Conservation (phyloP, 768 basidiomycete species). For the Suillus occidentalis region DNA sequence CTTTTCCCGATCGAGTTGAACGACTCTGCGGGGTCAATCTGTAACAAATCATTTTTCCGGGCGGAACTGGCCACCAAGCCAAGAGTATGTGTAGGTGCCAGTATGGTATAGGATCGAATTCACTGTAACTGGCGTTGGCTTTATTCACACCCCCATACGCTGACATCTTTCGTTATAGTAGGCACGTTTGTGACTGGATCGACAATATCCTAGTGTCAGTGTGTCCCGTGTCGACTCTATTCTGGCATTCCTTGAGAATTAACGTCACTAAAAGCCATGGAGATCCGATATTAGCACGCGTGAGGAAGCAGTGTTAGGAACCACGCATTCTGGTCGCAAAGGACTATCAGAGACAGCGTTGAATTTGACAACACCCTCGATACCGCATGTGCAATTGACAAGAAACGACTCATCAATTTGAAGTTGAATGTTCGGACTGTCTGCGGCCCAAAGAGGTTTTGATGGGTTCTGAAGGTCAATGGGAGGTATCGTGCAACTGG, state of each 20-base stretch:
- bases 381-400: not conserved
- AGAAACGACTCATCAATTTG: not conserved
- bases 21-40: not conserved
- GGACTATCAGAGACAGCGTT: not conserved
- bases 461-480: not conserved
- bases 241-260: not conserved
- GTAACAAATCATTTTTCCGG: not conserved
- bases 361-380: not conserved
- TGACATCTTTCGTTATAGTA: not conserved
- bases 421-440: not conserved
- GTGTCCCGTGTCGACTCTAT: not conserved
- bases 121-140: not conserved
- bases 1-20: not conserved
- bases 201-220: not conserved
- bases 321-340: not conserved
- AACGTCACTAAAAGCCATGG: not conserved
- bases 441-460: not conserved
- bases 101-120: not conserved
- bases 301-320: not conserved
- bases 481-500: not conserved
- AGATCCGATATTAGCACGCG: not conserved
- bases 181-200: not conserved
- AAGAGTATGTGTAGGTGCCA: not conserved
- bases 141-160: not conserved
- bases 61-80: not conserved